Conservation (phyloP, 2,329 filamentous ascomycete species). For the Ophiocordyceps camponoti-saundersi region DNA sequence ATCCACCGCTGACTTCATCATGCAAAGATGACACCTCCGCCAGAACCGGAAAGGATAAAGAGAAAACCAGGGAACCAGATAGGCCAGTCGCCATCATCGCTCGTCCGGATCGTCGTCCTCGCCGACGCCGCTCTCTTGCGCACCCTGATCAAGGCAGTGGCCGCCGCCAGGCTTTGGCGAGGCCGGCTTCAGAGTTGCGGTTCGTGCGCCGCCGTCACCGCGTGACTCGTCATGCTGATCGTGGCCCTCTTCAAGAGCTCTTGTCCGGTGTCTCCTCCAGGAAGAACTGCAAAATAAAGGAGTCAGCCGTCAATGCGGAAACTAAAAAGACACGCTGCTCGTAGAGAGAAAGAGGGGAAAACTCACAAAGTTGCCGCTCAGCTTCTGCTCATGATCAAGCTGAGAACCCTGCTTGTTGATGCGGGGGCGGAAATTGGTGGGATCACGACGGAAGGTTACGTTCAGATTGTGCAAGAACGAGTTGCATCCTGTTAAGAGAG, state of each 20-base stretch:
- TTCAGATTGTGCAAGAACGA: constrained; percentile 90
- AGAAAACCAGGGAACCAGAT: constrained; percentile 34
- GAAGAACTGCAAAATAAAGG: constrained; percentile 54
- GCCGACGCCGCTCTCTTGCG: constrained; percentile 31
- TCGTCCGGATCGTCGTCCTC: constrained; percentile 53
- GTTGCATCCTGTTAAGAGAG: constrained; percentile 89
- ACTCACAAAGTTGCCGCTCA: constrained; percentile 77
- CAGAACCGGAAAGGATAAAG: not conserved
- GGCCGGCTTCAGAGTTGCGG: constrained; percentile 31
- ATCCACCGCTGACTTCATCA: not conserved
- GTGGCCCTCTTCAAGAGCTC: constrained; percentile 40
- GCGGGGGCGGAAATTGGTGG: constrained; percentile 86
- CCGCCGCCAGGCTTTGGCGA: constrained; percentile 12
- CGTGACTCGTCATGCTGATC: constrained; percentile 15
- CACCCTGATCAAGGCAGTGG: constrained; percentile 14
- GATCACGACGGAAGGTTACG: constrained; percentile 96
- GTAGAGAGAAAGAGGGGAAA: not conserved
- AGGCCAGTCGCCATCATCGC: constrained; percentile 35
- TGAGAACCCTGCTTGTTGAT: constrained; percentile 97
- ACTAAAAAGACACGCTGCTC: not conserved
- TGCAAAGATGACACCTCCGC: not conserved
- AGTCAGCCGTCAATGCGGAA: not conserved
- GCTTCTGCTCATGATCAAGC: constrained; percentile 94
- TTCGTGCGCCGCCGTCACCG: constrained; percentile 12
- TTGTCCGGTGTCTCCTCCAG: constrained; percentile 55